Evolutionary conservation across 192 early-diverging fungal species (phyloP).

Genomic region (Thamnidium elegans): DNA sequence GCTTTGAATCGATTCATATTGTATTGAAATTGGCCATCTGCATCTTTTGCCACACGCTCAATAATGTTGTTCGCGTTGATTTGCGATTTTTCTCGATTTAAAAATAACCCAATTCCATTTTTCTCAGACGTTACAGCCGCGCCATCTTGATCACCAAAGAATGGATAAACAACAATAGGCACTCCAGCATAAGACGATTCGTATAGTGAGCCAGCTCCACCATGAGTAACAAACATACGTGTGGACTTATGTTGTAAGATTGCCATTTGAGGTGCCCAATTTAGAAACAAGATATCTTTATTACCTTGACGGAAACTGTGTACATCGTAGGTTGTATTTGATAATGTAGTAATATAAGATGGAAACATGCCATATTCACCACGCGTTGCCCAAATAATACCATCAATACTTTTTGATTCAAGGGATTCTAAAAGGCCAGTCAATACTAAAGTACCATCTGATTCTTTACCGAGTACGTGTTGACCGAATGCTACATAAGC

Average conservation of each 20-base stretch:
- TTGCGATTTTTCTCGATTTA: neutral
- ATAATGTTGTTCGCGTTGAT: neutral
- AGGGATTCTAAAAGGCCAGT: constrained; percentile 24
- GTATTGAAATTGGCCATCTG: neutral
- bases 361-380: neutral
- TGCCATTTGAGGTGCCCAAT: constrained; percentile 34
- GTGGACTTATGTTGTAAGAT: constrained; percentile 27
- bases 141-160: constrained; percentile 27
- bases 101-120: neutral
- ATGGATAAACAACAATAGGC: constrained; percentile 29
- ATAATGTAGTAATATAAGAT: neutral
- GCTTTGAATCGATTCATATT: neutral
- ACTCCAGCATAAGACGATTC: constrained; percentile 32
- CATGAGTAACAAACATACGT: constrained; percentile 31
- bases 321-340: neutral
- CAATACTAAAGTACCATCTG: constrained; percentile 21
- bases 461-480: neutral
- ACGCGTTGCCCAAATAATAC: constrained; percentile 32
- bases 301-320: neutral
- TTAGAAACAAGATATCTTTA: neutral
- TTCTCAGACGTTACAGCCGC: constrained; percentile 1
- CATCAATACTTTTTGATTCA: constrained; percentile 28
- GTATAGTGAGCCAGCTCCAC: constrained; percentile 25
- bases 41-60: neutral
- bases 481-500: constrained; percentile 37